Conservation (phyloP, 768 basidiomycete species). For the Pisolithus sp. region DNA sequence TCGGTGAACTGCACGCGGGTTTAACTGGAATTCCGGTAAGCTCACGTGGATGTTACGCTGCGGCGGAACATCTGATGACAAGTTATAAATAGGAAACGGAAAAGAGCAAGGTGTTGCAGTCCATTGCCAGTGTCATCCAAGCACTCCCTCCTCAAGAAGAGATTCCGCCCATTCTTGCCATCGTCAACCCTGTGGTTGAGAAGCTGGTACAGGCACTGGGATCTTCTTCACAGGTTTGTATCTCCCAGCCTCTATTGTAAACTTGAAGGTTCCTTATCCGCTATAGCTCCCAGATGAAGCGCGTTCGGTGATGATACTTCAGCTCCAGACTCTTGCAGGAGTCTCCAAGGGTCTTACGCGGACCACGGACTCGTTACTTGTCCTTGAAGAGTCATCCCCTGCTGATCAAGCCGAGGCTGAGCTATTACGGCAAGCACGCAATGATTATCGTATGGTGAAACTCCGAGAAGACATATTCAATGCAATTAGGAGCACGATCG, state of each 20-base stretch:
- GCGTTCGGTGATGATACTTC: constrained; percentile 54
- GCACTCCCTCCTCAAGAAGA: constrained; percentile 76
- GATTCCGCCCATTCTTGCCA: constrained; percentile 72
- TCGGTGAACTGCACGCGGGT: constrained; percentile 77
- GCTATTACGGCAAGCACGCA: constrained; percentile 52
- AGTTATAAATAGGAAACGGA: constrained; percentile 57
- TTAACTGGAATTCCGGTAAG: constrained; percentile 68
- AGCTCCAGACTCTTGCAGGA: constrained; percentile 77
- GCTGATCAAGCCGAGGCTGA: constrained; percentile 46
- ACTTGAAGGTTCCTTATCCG: neutral
- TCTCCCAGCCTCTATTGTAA: neutral
- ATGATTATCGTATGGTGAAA: constrained; percentile 55
- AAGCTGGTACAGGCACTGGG: constrained; percentile 60
- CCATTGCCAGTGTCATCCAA: constrained; percentile 89
- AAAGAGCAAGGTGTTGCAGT: constrained; percentile 85
- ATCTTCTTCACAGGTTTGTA: constrained; percentile 45
- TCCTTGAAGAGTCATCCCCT: constrained; percentile 48
- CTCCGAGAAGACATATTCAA: constrained; percentile 63
- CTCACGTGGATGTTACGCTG: constrained; percentile 1
- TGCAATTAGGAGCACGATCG: constrained; percentile 53
- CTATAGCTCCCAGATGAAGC: constrained; percentile 68
- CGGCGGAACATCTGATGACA: neutral
- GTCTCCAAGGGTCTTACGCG: constrained; percentile 84
- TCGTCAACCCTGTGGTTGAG: constrained; percentile 68
- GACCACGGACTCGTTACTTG: constrained; percentile 58